Evolutionary conservation across 257 asterid species (phyloP).

Genomic region (Rubia yunnanensis): DNA sequence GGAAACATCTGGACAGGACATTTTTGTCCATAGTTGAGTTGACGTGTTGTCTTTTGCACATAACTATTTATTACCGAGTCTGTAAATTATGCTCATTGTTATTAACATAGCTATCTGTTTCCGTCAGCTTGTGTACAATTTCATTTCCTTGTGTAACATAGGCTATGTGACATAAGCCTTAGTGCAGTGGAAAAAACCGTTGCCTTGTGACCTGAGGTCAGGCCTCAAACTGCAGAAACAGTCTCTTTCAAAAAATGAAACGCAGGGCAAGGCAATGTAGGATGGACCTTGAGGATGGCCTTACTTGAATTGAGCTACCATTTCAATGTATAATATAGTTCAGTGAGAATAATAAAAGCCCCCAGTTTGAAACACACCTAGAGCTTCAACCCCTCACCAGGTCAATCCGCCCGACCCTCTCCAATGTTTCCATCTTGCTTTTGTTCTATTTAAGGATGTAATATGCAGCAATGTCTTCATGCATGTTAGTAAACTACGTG

Average conservation of each 20-base stretch:
- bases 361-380: neutral
- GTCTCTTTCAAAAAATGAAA: no score
- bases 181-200: no score
- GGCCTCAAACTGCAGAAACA: neutral
- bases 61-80: neutral
- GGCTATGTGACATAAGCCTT: neutral
- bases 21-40: neutral
- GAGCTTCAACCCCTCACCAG: no score
- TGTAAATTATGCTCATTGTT: neutral
- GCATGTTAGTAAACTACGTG: no score
- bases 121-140: neutral
- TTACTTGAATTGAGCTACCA: neutral
- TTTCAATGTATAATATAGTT: neutral
- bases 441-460: neutral
- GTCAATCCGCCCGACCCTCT: neutral
- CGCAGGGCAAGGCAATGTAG: no score
- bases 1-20: neutral
- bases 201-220: neutral
- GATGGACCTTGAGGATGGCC: neutral
- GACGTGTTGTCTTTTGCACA: neutral
- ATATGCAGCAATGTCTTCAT: no score
- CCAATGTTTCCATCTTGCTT: neutral
- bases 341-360: neutral
- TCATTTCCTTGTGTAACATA: neutral
- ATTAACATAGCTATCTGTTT: neutral